Evolutionary conservation across 2,329 filamentous ascomycete genomes (phyloP), one percentile per base, ranked within the genome.

Genomic region (Trichoderma sp.): DNA sequence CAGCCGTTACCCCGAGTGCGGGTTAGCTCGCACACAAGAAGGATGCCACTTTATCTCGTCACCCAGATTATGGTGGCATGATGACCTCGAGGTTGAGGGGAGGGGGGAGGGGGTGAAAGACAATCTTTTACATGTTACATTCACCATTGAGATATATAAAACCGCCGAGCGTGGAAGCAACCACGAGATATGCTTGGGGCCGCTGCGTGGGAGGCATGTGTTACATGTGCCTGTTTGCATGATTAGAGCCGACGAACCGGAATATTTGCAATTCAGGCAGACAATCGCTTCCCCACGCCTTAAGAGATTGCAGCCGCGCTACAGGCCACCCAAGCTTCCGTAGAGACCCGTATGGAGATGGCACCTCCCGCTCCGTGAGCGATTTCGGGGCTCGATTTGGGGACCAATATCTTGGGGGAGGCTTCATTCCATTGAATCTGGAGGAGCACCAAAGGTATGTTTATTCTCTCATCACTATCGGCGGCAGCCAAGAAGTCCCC

Each of bases 211-310:
- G 61, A 64, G 61, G 61, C 61, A 42, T 64, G n/a, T 32, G 25
- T 32, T 42, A 45, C 57, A 59, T 54, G 13, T 22, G 35, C 50
- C 42, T 48, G 27, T n/a, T 19, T 27, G 19, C 42, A 12, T n/a
- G n/a, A 53, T 53, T 53, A 32, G 25, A 54, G 54, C 64, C 64
- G 64, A 67, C 64, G 64, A 59, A 59, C 64, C 64, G 64, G 53
- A 34, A 54, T 58, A 58, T 58, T 50, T 50, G 34, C 64, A 34
- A 59, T 59, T 67, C 29, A 54, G 59, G 45, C 59, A 63, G 27
- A 27, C 32, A 39, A 52, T 58, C 54, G 42, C 34, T 53, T 58
- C 56, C 64, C 53, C 64, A 59, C 64, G 53, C 64, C 19, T 59
- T 59, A 67, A 67, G 64, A 50, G 56, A 52, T 59, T 67, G 50